Percentiles rank a stretch among this genome's conserved stretches.
Conservation (phyloP, 768 basidiomycete genomes). For the Lactarius indigo region DNA sequence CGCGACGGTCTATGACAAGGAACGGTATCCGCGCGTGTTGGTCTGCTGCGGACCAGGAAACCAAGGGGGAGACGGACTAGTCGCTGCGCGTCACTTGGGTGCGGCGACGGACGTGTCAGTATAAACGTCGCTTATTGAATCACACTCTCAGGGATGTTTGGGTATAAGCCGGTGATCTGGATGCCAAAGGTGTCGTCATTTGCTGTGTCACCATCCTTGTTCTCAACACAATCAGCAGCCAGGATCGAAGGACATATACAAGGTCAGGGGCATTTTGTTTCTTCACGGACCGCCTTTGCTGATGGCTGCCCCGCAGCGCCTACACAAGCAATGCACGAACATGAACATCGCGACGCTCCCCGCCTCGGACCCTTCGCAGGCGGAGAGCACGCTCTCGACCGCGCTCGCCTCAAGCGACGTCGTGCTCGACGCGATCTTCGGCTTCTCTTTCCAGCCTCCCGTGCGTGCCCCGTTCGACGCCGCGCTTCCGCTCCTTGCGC, state of each 20-base stretch:
- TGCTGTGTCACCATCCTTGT: background rate
- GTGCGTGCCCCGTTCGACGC: slow-evolving; percentile 83
- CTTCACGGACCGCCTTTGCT: background rate
- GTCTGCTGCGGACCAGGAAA: slow-evolving; percentile 98
- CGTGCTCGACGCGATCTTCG: slow-evolving; percentile 94
- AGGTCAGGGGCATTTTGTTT: slow-evolving; percentile 42
- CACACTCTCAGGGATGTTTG: slow-evolving; percentile 72
- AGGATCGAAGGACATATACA: slow-evolving; percentile 90
- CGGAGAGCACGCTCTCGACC: slow-evolving; percentile 40
- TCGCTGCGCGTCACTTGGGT: slow-evolving; percentile 94
- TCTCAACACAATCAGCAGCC: slow-evolving; percentile 46
- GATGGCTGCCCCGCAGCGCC: slow-evolving; percentile 45
- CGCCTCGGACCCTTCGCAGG: slow-evolving; percentile 39
- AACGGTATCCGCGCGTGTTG: slow-evolving; percentile 72
- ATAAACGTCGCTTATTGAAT: background rate
- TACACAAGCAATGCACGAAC: slow-evolving; percentile 84
- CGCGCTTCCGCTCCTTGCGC: slow-evolving; percentile 61
- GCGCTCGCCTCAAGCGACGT: slow-evolving; percentile 66
- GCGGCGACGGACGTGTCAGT: background rate
- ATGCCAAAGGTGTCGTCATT: slow-evolving; percentile 74
- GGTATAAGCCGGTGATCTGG: slow-evolving; percentile 84
- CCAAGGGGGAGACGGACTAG: slow-evolving; percentile 95
- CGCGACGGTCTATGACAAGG: slow-evolving; percentile 68
- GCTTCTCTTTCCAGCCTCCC: slow-evolving; percentile 94
- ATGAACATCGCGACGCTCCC: slow-evolving; percentile 76